Evolutionary conservation across 164 flowering plant genomes (phyloP), one percentile per base, ranked within the genome.

Genomic region (Tetracentron sinense): DNA sequence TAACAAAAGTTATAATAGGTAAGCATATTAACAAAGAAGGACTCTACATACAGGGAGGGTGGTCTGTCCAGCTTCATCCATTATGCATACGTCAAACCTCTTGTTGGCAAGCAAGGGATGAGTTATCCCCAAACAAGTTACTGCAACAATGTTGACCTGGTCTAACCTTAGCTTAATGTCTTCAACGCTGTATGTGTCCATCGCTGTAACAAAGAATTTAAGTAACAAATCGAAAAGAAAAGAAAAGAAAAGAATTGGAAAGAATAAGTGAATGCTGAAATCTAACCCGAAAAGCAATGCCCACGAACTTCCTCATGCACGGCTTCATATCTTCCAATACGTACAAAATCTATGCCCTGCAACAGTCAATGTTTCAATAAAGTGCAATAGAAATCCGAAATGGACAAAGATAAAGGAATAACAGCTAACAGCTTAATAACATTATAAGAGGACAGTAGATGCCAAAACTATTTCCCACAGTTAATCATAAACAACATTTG

Each of bases 11-110:
- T 12, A 7, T 38, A 54, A 25, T 42, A 10, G 15, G 12, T 12
- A 48, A n/a, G 30, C 17, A 33, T 15, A 23, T 27, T 25, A 42
- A 23, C 53, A 29, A 42, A 15, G n/a, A 54, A 63, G 17, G 38
- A 47, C 23, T 49, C 38, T 11, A 67, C 87, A 52, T 88, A 95
- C 99, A 49, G 99, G 99, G n/a, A 95, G 77, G 42, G 97, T 89
- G 29, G 80, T 92, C 67, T 95, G 99, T 66, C 97, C 99, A 68
- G 99, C 99, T 83, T 95, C 99, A 80, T 95, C 99, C 88, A 95
- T 88, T 61, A 95, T 90, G 81, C 99, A 95, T 55, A 95, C 65
- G 56, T 92, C 97, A 83, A 95, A 95, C 78, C 70, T 85, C 83
- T 79, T 89, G 72, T 83, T 79, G 35, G 78, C 64, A 74, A 95